phyloP scores from a whole-genome alignment of 441 rosid genomes.

The Syzygium syzygioides region DNA sequence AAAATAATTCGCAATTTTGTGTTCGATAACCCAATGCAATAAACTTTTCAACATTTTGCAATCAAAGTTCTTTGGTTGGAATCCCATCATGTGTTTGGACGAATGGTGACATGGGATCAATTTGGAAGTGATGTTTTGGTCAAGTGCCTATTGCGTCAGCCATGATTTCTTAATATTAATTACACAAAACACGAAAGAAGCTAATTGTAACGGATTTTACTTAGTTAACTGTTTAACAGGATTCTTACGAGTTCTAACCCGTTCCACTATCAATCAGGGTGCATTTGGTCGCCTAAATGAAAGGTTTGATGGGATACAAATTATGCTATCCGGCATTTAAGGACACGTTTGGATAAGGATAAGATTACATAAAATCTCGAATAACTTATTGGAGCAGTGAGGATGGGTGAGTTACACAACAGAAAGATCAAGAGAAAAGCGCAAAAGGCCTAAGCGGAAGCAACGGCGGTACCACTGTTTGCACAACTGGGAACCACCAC shows the following conservation, averaged over 20 bases:
- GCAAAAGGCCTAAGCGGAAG: background rate
- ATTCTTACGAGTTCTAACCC: background rate
- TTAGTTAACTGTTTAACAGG: background rate
- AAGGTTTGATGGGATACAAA: background rate
- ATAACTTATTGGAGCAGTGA: background rate
- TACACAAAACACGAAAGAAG: background rate
- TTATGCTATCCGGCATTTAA: background rate
- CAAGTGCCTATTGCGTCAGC: background rate
- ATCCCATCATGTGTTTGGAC: background rate
- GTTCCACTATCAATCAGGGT: background rate
- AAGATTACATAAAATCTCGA: background rate
- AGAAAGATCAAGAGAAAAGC: background rate
- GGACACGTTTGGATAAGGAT: background rate
- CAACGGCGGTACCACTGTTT: accelerated
- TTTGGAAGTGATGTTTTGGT: background rate
- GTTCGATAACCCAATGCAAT: background rate
- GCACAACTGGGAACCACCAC: background rate
- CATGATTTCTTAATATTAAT: background rate
- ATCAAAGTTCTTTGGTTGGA: background rate
- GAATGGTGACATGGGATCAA: background rate
- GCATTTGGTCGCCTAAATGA: background rate
- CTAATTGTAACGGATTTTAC: background rate
- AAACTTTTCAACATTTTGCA: background rate
- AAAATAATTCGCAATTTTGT: background rate
- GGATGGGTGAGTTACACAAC: background rate